phyloP scores from a whole-genome alignment of 345 rosid species.

The Atalantia buxifolia region DNA sequence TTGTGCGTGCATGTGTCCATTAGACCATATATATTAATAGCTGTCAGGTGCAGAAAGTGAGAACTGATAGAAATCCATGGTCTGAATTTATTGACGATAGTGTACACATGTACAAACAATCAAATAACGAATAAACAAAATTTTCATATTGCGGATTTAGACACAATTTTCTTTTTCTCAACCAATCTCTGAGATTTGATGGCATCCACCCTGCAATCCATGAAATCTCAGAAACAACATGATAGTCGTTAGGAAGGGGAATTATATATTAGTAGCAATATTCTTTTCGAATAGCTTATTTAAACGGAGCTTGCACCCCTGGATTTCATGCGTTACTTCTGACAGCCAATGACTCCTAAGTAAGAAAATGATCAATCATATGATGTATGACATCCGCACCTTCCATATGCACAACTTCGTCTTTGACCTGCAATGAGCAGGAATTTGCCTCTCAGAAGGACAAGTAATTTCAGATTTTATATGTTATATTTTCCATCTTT shows the following conservation, averaged over 20 bases:
- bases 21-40: too few relatives aligned
- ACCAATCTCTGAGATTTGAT: neutral
- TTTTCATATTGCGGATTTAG: neutral
- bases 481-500: neutral
- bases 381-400: slow-evolving; percentile 92
- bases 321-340: neutral
- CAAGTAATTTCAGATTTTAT: neutral
- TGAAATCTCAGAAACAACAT: neutral
- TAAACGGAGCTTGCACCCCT: neutral
- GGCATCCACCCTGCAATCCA: slow-evolving; percentile 12
- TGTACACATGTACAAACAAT: neutral
- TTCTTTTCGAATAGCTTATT: slow-evolving; percentile 1
- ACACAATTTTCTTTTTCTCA: neutral
- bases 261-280: neutral
- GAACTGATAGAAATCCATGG: neutral
- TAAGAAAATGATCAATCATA: slow-evolving; percentile 73
- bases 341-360: slow-evolving; percentile 20
- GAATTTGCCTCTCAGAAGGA: neutral
- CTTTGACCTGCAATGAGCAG: slow-evolving; percentile 60
- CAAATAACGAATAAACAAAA: slow-evolving; percentile 19
- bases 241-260: neutral
- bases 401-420: slow-evolving; percentile 62
- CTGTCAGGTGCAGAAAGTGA: neutral
- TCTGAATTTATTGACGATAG: neutral
- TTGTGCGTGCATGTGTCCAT: neutral